Base-by-base conservation (phyloP, 2,329 filamentous ascomycete genomes). In the Epichloe amarillans region DNA sequence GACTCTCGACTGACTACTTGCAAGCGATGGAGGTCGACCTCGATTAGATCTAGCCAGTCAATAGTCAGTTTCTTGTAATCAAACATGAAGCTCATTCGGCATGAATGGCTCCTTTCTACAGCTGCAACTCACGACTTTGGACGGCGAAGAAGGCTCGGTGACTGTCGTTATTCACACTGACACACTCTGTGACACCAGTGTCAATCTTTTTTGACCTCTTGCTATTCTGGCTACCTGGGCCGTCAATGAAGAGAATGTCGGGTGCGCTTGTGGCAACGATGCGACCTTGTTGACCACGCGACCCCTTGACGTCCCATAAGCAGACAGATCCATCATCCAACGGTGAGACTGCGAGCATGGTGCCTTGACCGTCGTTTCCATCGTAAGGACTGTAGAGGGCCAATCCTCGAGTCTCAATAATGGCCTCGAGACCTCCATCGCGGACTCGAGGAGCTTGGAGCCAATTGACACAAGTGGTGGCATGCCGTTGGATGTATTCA, bases 321-420 rank as follows among this genome's bases (percentile, higher is more conserved):
- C 84, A 87, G n/a, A 96, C 76, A 48, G 86, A 88, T 0, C 89
- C 89, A 62, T 96, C 87, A 52, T 94, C 88, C 7, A 95, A 71
- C 2, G 89, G 88, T 0, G 85, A 83, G 15, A 95, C 75, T 0
- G 87, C 81, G 50, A 83, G 72, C 54, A 74, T 55, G 3, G 68
- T 69, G 33, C 67, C 69, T 15, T 58, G 50, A 3, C 61, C 61
- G 15, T 75, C 72, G 23, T 77, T 71, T 17, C 76, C 67, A n/a
- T 72, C 68, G 36, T 72, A 73, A 1, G 73, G 71, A 21, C 67
- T 70, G 58, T 84, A 82, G 8, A 93, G 62, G 0, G 84, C 86
- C 58, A 89, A 72, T 0, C 89, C 89, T 38, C 85, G 82, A 6
- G 82, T 81, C 60, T 94, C 88, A 37, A 80, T 68, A 30, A 71